Base-by-base conservation (phyloP, 2,329 filamentous ascomycete genomes). In the Phialophora chinensis region DNA sequence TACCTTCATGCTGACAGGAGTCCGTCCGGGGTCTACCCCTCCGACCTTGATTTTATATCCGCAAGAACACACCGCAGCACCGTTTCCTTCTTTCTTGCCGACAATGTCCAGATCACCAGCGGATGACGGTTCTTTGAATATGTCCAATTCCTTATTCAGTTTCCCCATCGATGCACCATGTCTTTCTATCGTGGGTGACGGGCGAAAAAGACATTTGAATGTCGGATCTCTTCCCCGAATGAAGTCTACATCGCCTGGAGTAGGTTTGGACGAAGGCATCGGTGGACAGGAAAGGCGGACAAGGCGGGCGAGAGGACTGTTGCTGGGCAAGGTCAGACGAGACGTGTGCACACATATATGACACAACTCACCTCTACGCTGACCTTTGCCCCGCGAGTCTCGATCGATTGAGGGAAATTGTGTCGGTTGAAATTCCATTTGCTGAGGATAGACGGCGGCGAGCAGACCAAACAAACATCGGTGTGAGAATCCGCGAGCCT, bases 101-200 rank as follows among this genome's bases (percentile, higher is more conserved):
- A 50, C 60, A 12, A 56, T 42, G 56, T 44, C 47, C 54, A 50
- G 33, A 23, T 59, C 33, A 17, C 35, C 54, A 31, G 54, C 54
- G 47, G 53, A 47, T 47, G 31, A 47, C 47, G 33, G 27, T 1
- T 23, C 23, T n/a, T 50, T 17, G 60, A 49, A 38, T 6, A 31
- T 25, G 2, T 57, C 4, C n/a, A 2, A 33, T 23, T 23, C 12
- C 25, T 31, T 20, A 1, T 17, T 14, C 8, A 50, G 27, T 25
- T 25, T 4, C n/a, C 20, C 42, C 8, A 11, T 12, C 12, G 17
- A 23, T 10, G 10, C 12, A 1, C 35, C 42, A 2, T 31, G 11
- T 25, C 7, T 29, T 17, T 8, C 12, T 25, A 6, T 12, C 4
- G 27, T 17, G 14, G 44, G 17, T 25, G 57, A 35, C 17, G 1